These are phyloP conservation scores for Stygiomarasmius scandens DNA, from an alignment of 1,284 basidiomycete species.

Conservation along the genomic window DNA sequence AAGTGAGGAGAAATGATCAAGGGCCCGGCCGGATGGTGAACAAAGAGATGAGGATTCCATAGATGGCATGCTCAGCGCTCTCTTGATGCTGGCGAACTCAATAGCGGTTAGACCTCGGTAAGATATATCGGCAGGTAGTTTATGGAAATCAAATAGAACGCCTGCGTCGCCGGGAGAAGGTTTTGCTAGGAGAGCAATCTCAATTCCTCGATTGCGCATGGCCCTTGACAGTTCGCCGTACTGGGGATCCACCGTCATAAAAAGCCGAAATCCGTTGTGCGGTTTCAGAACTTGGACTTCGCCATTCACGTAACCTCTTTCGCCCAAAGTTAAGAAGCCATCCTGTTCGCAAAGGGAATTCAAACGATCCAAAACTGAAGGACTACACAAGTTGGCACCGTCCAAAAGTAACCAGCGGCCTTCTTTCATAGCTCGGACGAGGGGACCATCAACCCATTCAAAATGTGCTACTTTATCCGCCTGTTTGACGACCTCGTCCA, in stretches of 20 bases:
- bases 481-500: slow-evolving; percentile 24
- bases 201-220: slow-evolving; percentile 97
- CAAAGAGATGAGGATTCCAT: background rate
- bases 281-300: slow-evolving; percentile 78
- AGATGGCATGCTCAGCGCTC: slow-evolving; percentile 29
- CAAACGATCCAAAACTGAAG: slow-evolving; percentile 94
- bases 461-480: slow-evolving; percentile 61
- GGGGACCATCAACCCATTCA: slow-evolving; percentile 96
- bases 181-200: slow-evolving; percentile 61
- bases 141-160: slow-evolving; percentile 50
- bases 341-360: slow-evolving; percentile 94
- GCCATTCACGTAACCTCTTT: slow-evolving; percentile 85
- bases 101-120: slow-evolving; percentile 20
- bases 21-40: slow-evolving; percentile 32
- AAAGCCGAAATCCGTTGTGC: slow-evolving; percentile 88
- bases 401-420: slow-evolving; percentile 94
- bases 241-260: slow-evolving; percentile 93
- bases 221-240: slow-evolving; percentile 95
- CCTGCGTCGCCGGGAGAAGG: slow-evolving; percentile 46
- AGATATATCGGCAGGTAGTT: slow-evolving; percentile 41
- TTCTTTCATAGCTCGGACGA: slow-evolving; percentile 83
- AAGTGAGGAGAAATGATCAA: slow-evolving; percentile 53
- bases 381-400: slow-evolving; percentile 92
- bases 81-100: slow-evolving; percentile 35
- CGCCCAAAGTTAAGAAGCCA: slow-evolving; percentile 84